A percentile compares a stretch with the other conserved stretches of the same genome.
Evolutionary conservation across 176 grass and related monocot species (phyloP).

Genomic region (Triticum urartu): DNA sequence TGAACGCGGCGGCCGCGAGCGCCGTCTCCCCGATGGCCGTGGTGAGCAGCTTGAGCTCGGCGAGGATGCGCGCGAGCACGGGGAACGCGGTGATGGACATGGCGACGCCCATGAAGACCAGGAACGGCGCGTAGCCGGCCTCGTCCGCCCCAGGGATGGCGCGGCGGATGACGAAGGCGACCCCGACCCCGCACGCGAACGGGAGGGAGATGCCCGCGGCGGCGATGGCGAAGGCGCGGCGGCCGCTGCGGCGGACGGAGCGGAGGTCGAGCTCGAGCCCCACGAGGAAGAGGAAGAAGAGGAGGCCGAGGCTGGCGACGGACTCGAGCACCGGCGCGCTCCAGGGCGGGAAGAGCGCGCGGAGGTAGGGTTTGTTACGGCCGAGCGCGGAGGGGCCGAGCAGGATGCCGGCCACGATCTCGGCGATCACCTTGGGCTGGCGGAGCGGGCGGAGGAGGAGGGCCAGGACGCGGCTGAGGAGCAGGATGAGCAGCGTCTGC

Average conservation of each 20-base stretch:
- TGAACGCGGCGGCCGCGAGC: conserved; percentile 68
- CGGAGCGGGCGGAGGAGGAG: conserved; percentile 73
- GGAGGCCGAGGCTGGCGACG: conserved; percentile 75
- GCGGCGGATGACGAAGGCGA: conserved; percentile 55
- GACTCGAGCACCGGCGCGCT: conserved; percentile 83
- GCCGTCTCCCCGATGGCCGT: conserved; percentile 67
- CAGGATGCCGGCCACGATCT: conserved; percentile 79
- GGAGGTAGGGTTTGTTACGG: conserved; percentile 63
- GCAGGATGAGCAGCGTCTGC: conserved; percentile 58
- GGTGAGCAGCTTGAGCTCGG: conserved; percentile 82
- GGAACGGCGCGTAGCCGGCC: conserved; percentile 56
- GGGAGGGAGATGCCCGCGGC: conserved; percentile 63
- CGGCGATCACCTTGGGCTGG: conserved; percentile 89
- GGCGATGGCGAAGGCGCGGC: conserved; percentile 68
- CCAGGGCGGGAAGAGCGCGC: conserved; percentile 67
- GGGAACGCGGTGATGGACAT: conserved; percentile 92
- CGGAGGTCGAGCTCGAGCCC: conserved; percentile 82
- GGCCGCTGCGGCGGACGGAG: conserved; percentile 55
- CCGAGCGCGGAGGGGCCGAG: conserved; percentile 79
- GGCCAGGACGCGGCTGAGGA: conserved; percentile 70
- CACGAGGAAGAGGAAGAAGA: conserved; percentile 91
- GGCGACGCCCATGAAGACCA: conserved; percentile 88
- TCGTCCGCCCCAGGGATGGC: conserved; percentile 53
- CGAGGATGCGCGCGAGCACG: conserved; percentile 81
- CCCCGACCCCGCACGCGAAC: conserved; percentile 73